Evolutionary conservation across 306 rosid genomes (phyloP).

Genomic region (Pyrus pyrifolia): DNA sequence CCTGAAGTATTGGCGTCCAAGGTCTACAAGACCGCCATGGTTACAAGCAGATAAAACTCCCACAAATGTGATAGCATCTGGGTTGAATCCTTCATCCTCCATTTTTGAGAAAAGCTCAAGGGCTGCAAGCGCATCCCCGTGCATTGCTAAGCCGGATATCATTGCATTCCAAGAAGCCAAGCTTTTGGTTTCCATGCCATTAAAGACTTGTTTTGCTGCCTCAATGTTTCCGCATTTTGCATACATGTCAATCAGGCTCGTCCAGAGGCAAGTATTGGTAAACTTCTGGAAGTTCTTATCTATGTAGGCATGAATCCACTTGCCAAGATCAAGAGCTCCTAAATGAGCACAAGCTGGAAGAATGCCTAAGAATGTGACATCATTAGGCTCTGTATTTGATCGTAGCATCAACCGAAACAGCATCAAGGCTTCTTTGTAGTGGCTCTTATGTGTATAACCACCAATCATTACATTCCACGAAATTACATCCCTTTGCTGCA

Average conservation of each 20-base stretch:
- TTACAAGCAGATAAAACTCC: slow-evolving; percentile 81
- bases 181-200: slow-evolving; percentile 36
- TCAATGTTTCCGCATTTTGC: slow-evolving; percentile 72
- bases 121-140: slow-evolving; percentile 56
- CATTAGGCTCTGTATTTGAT: slow-evolving; percentile 54
- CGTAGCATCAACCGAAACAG: slow-evolving; percentile 58
- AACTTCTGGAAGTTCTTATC: slow-evolving; percentile 38
- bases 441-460: slow-evolving; percentile 46
- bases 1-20: slow-evolving; percentile 45
- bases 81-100: slow-evolving; percentile 40
- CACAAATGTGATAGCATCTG: slow-evolving; percentile 75
- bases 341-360: slow-evolving; percentile 77
- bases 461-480: slow-evolving; percentile 87
- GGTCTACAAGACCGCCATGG: slow-evolving; percentile 60
- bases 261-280: slow-evolving; percentile 49
- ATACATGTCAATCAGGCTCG: slow-evolving; percentile 73
- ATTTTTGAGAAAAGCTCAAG: slow-evolving; percentile 46
- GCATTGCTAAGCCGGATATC: slow-evolving; percentile 70
- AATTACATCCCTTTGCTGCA: slow-evolving; percentile 55
- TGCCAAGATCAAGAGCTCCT: slow-evolving; percentile 84
- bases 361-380: slow-evolving; percentile 65
- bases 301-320: slow-evolving; percentile 78
- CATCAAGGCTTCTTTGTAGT: slow-evolving; percentile 53
- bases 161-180: slow-evolving; percentile 86
- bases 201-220: slow-evolving; percentile 58